Percentiles rank a stretch among this genome's conserved stretches.
Evolutionary conservation across 176 grass and related monocot genomes (phyloP).

Genomic region (Carex kokanica): DNA sequence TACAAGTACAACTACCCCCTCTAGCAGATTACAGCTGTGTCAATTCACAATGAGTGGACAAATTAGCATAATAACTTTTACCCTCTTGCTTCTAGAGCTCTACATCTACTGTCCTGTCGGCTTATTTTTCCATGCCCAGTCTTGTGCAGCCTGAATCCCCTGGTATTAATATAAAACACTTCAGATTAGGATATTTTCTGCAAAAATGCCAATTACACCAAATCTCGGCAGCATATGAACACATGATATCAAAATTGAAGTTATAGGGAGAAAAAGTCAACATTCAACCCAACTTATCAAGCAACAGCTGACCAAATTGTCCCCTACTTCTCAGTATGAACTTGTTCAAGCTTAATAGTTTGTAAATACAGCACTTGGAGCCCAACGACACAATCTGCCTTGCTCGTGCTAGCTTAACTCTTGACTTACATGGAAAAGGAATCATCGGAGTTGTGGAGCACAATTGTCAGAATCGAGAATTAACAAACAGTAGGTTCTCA

Average conservation of each 20-base stretch:
- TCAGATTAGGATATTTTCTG: constrained; percentile 4
- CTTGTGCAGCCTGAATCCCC: constrained; percentile 76
- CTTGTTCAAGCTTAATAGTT: neutral
- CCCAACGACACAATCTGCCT: neutral
- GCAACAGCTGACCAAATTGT: neutral
- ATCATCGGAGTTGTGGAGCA: neutral
- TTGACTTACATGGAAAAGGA: neutral
- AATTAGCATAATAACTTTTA: constrained; percentile 23
- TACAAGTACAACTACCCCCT: constrained; percentile 6
- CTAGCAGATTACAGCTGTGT: constrained; percentile 2
- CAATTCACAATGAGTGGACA: constrained; percentile 9
- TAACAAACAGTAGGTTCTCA: neutral
- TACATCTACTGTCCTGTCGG: constrained; percentile 39
- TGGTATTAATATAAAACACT: constrained; percentile 28
- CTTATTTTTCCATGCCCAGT: constrained; percentile 75
- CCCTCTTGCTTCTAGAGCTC: constrained; percentile 1
- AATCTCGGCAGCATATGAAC: neutral
- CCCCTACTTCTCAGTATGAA: neutral
- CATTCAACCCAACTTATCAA: neutral
- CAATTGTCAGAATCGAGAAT: neutral
- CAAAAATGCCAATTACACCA: neutral
- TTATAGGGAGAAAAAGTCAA: neutral
- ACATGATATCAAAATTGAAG: constrained; percentile 26
- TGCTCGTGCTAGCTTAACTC: neutral
- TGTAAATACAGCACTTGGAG: neutral